Base-by-base conservation (phyloP, 768 basidiomycete genomes). In the Scleroderma bovista region DNA sequence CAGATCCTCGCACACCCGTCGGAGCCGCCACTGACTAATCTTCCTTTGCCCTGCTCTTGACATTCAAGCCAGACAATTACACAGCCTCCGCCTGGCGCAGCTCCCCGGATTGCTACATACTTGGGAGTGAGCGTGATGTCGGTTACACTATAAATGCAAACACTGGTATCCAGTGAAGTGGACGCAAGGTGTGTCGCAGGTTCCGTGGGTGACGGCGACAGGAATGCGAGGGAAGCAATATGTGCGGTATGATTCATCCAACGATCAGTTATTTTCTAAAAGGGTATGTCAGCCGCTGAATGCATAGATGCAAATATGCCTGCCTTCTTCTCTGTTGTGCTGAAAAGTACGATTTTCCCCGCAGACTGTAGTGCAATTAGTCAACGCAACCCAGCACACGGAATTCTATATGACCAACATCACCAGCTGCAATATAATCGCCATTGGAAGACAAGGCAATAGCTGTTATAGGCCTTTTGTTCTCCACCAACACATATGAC, bases 161-260 rank as follows among this genome's bases (percentile, higher is more conserved):
- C 81, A 56, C 92, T 81, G 26, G 93, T 94, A 64, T 98, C 95
- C n/a, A 95, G 75, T 17, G 92, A 90, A 11, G 86, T 93, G 4
- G 92, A 93, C 11, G 84, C 93, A 54, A 88, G 79, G 60, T 93
- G 83, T 53, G 75, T 75, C 22, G 41, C 41, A n/a, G 41, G 23
- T 23, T 29, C 41, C 7, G 84, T 83, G 6, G 79, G 57, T 7
- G 87, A 82, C 9, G 51, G 46, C 3, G 45, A 48, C 11, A 43
- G 41, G 49, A 67, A 67, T 2, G 63, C 52, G 10, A 98, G 75
- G 10, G 88, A 81, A 57, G 84, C 79, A 52, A 97, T 79, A 24
- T 90, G 83, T 1, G 82, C 89, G 9, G 84, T 75, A 69, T 98
- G 95, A 72, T 84, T 81, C 8, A 87, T 79, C 95, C 95, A 97